Base-by-base conservation (phyloP, 306 rosid species). In the Prunus campanulata region DNA sequence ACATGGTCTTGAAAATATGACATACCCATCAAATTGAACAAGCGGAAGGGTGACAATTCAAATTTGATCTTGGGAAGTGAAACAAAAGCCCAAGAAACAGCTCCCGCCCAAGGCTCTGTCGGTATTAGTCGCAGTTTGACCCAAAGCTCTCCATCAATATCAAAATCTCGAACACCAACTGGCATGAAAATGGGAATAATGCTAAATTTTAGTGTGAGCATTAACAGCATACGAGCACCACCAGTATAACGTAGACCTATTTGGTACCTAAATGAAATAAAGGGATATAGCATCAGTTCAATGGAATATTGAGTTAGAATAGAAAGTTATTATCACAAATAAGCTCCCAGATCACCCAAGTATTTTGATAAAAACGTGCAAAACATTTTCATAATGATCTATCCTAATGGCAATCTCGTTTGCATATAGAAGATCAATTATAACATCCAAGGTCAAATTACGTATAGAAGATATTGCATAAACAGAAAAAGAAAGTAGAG, bases 121-220 rank as follows among this genome's bases (percentile, higher is more conserved):
- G 99, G 99, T 80, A 96, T 92, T 56, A 96, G 76, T 51, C 98
- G 85, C 68, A 96, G 75, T 81, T 92, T 96, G 80, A 96, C 97
- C 99, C 99, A 96, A 81, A 96, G 91, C 78, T 96, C 99, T 63
- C 99, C 99, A 72, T 96, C 99, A 68, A 96, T 91, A 85, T 96
- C 99, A 79, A 96, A 96, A 87, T 96, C 97, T 66, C 96, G 96
- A 80, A 92, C 89, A 62, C 96, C 97, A 64, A 96, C 97, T 6
- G 99, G 99, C 74, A 96, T 90, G 35, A 57, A 83, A 79, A 96
- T 88, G 27, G 99, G 99, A 74, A 96, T 83, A 66, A 96, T 81
- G 85, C 98, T 93, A 87, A 91, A 92, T 78, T 92, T 96, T 59
- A 96, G 87, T 63, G 97, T 85, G 55, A 96, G 99, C 96, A 87